Base-by-base conservation (phyloP, 805 yeast species). In the Clavispora asparagi region DNA sequence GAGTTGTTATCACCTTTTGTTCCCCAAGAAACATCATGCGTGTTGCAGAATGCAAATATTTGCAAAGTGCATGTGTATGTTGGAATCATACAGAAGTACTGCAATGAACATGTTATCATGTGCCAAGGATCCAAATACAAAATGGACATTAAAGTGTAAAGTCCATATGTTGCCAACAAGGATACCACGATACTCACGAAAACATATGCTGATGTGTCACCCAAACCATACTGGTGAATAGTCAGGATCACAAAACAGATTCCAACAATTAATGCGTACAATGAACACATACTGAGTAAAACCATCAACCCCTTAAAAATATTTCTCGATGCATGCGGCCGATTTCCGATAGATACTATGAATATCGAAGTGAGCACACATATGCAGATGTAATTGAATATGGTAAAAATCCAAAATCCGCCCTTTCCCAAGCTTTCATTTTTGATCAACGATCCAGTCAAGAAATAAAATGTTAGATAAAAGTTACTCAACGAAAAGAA, bases 21-120 rank as follows among this genome's bases (percentile, higher is more conserved):
- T 67, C 99, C 99, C 99, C 99, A 92, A 0, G 97, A 87, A 42
- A 94, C 96, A 73, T 92, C 99, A 68, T 92, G 98, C 3, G 97
- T 92, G 64, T 92, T 92, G 71, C 99, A 92, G 67, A 92, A 90
- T 1, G 99, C 97, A 70, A 90, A 92, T 48, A 94, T 90, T 67
- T 92, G 97, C 47, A 92, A 72, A 2, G 96, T 84, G 68, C 96
- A 88, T 4, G 95, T 86, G 63, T 90, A 92, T 0, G 95, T 84
- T 25, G 99, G 98, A 44, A 92, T 74, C 75, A 94, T 77, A 54
- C 91, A 63, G 68, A 92, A 87, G 72, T 94, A 92, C 64, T 92
- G 99, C 6, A 82, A 45, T 0, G 95, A 82, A 40, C 96, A 88
- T 1, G 97, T 85, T 36, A 94, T 41, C 62, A 92, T 81, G 62